These are phyloP conservation scores for Sugiyamaella pinicola DNA, from an alignment of 1,139 yeast species.

Conservation along the genomic window DNA sequence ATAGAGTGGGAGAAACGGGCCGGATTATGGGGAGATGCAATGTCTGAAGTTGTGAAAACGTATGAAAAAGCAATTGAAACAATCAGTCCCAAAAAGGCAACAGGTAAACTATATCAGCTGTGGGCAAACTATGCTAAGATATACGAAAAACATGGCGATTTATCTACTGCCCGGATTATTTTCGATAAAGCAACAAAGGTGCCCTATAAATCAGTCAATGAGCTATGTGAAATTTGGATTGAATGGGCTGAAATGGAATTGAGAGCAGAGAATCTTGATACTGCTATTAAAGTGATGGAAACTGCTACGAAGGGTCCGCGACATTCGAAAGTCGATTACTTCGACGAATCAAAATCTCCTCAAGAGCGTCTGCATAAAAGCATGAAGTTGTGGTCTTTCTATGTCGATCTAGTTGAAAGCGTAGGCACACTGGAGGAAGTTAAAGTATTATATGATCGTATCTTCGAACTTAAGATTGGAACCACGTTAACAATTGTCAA, in stretches of 20 bases:
- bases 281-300: conserved; percentile 57
- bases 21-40: conserved; percentile 47
- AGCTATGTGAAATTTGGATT: conserved; percentile 67
- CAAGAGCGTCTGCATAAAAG: conserved; percentile 65
- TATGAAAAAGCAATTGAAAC: conserved; percentile 68
- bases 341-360: conserved; percentile 53
- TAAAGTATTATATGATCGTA: conserved; percentile 56
- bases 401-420: conserved; percentile 73
- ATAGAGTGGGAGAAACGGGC: conserved; percentile 70
- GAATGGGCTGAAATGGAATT: conserved; percentile 73
- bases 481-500: conserved; percentile 69
- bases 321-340: conserved; percentile 41
- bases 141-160: conserved; percentile 55
- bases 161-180: conserved; percentile 61
- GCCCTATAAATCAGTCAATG: conserved; percentile 63
- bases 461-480: conserved; percentile 65
- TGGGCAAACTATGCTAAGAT: conserved; percentile 74
- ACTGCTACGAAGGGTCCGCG: conserved; percentile 54
- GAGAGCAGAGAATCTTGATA: conserved; percentile 52
- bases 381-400: conserved; percentile 68
- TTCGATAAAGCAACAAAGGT: conserved; percentile 70
- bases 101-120: conserved; percentile 46
- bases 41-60: conserved; percentile 52
- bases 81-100: conserved; percentile 63
- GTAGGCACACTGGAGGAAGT: conserved; percentile 51